Percentiles rank a stretch among this genome's conserved stretches.
Conservation (phyloP, 345 rosid species). For the Anastatica hierochuntica region DNA sequence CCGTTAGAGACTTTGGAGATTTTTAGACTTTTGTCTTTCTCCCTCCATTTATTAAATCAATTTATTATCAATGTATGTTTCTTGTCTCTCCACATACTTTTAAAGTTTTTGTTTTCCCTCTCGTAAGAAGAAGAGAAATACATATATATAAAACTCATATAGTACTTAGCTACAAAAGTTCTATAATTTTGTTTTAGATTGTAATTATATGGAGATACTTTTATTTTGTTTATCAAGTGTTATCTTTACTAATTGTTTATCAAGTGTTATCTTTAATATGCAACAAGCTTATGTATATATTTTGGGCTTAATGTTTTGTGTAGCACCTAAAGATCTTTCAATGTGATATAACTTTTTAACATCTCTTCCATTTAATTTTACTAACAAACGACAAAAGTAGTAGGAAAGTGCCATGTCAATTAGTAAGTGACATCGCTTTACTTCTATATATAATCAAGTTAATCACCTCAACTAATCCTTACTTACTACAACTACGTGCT, state of each 20-base stretch:
- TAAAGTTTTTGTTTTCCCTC: background rate
- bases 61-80: slow-evolving; percentile 4
- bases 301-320: background rate
- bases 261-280: too few species aligned
- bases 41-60: slow-evolving; percentile 15
- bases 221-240: background rate
- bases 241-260: background rate
- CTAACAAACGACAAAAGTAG: slow-evolving; percentile 4
- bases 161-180: slow-evolving; percentile 1
- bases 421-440: slow-evolving; percentile 10
- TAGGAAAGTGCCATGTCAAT: slow-evolving; percentile 8
- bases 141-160: background rate
- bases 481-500: slow-evolving; percentile 17
- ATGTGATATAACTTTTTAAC: background rate
- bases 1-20: slow-evolving; percentile 70
- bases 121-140: slow-evolving; percentile 22
- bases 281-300: too few species aligned
- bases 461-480: slow-evolving; percentile 16
- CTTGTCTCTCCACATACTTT: slow-evolving; percentile 1
- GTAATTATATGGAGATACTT: background rate
- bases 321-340: background rate
- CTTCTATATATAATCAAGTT: slow-evolving; percentile 10
- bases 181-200: background rate
- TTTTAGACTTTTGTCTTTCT: slow-evolving; percentile 36
- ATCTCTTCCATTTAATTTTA: background rate